Conservation (phyloP, 768 basidiomycete genomes). For the Xanthoconium stramineum region DNA sequence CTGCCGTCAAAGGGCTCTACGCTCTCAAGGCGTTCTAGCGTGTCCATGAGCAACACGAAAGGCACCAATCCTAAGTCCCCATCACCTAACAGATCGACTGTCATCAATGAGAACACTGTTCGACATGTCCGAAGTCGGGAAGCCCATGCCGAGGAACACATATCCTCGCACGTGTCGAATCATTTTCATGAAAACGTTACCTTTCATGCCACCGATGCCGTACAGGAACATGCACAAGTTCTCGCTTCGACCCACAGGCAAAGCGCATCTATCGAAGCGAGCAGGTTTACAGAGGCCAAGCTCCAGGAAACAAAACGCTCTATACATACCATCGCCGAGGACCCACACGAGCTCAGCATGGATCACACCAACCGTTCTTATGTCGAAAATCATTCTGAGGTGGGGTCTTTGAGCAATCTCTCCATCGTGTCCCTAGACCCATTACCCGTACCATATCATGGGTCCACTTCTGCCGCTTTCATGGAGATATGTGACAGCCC, state of each 20-base stretch:
- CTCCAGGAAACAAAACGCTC: conserved; percentile 25
- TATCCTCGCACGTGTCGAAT: conserved; percentile 7
- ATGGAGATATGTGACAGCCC: conserved; percentile 35
- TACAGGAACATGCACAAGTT: conserved; percentile 14
- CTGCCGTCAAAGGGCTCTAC: conserved; percentile 4
- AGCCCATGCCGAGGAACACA: conserved; percentile 18
- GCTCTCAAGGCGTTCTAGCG: conserved; percentile 20
- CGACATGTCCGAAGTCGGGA: conserved; percentile 13
- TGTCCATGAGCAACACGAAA: conserved; percentile 6
- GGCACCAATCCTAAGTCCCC: conserved; percentile 5
- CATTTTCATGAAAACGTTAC: conserved; percentile 14
- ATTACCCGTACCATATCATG: conserved; percentile 45
- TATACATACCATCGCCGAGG: conserved; percentile 29
- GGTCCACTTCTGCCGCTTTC: conserved; percentile 29
- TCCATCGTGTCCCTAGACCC: conserved; percentile 41
- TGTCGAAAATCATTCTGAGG: conserved; percentile 20
- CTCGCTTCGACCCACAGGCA: conserved; percentile 10
- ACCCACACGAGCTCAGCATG: conserved; percentile 21
- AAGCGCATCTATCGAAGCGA: conserved; percentile 18
- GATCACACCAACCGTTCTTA: conserved; percentile 14
- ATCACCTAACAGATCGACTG: conserved; percentile 10
- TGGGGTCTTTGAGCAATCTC: conserved; percentile 22
- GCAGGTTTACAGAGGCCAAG: conserved; percentile 14
- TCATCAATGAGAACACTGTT: conserved; percentile 8
- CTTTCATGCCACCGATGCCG: conserved; percentile 4